These are phyloP conservation scores for Jackrogersella multiformis DNA, from an alignment of 495 filamentous ascomycete species.

Conservation along the genomic window DNA sequence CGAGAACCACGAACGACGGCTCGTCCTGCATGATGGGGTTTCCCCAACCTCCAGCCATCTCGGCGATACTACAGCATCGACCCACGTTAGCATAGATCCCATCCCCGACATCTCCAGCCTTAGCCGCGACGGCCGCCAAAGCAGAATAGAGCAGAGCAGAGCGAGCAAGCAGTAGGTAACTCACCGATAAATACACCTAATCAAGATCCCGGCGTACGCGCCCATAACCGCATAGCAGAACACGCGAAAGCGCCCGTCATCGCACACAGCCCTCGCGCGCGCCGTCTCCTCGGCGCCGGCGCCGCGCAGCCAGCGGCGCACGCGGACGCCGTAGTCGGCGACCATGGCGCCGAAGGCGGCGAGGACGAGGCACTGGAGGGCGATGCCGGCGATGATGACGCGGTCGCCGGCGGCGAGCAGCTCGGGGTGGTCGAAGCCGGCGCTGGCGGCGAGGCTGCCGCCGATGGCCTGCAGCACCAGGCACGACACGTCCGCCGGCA, in stretches of 20 bases:
- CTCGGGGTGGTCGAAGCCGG: conserved; percentile 49
- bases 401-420: conserved; percentile 62
- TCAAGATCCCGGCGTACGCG: conserved; percentile 69
- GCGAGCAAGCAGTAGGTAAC: conserved; percentile 21
- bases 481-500: conserved; percentile 71
- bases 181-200: conserved; percentile 73
- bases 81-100: background rate
- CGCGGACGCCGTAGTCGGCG: conserved; percentile 60
- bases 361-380: conserved; percentile 73
- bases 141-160: too few relatives aligned
- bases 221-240: conserved; percentile 62
- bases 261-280: conserved; percentile 47
- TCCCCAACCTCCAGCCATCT: conserved; percentile 76
- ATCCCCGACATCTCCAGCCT: background rate
- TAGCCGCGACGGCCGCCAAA: background rate
- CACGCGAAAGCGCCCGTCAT: conserved; percentile 57
- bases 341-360: conserved; percentile 62
- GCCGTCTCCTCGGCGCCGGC: conserved; percentile 43
- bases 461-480: conserved; percentile 71
- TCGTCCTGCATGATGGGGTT: conserved; percentile 74
- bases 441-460: conserved; percentile 67
- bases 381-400: conserved; percentile 76
- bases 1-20: conserved; percentile 68
- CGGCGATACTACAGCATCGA: conserved; percentile 59
- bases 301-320: conserved; percentile 50